Evolutionary conservation across 768 basidiomycete species (phyloP), one percentile per base, ranked within the genome.

Genomic region (Calocybe cyanea): DNA sequence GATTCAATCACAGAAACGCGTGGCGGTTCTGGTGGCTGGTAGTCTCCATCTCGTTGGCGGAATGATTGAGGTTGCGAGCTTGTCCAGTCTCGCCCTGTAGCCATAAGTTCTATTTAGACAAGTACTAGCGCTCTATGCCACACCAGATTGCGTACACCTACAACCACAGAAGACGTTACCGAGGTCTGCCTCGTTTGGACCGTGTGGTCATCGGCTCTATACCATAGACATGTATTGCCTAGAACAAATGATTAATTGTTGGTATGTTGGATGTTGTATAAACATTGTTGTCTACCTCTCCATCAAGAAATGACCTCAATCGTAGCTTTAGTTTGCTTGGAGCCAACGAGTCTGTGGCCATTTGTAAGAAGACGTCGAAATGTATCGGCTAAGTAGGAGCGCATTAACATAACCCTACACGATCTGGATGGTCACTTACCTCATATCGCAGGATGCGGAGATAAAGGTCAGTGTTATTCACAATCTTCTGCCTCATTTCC

Each of bases 11-110:
- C 52, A 60, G 31, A 53, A 45, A 35, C 58, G 54, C 33, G 57
- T 65, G 1, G 73, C 86, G 45, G 80, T 92, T n/a, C 71, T 99
- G 13, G 92, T 95, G 5, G 77, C 92, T 2, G 96, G 96, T 3
- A 96, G 92, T 64, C 63, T 99, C 51, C 94, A 94, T 66, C 76
- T 99, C 13, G 83, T 98, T 6, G 96, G 96, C 15, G 96, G 96
- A 2, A 72, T 93, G 10, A 86, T 98, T 43, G 95, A 97, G 60
- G 92, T 90, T 11, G 88, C 92, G 14, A 85, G 82, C 17, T 62
- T 98, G 32, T 78, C 85, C n/a, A 76, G 82, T 24, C 68, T 76
- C 45, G 83, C 84, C 25, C 65, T 91, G 43, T 84, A 57, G 19
- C 23, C 14, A 5, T 9, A 2, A 38, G 9, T 28, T 34, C 2